phyloP scores from a whole-genome alignment of 2,329 filamentous ascomycete species.

The Claviceps spartinae region DNA sequence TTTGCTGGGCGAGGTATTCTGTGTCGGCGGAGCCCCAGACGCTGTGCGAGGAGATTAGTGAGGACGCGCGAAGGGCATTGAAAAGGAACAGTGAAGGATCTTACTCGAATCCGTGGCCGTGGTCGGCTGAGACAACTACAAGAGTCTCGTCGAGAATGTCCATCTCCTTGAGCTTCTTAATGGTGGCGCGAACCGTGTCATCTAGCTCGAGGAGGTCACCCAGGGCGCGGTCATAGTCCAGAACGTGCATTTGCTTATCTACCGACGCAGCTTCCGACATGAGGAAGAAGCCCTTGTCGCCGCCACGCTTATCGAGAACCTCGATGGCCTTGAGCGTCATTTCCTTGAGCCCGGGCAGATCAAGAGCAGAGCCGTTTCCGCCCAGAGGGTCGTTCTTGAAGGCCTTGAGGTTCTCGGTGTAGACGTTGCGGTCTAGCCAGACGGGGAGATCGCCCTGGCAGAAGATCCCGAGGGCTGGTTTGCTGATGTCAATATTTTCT shows the following conservation, averaged over 20 bases:
- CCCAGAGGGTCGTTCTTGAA: slow-evolving; percentile 59
- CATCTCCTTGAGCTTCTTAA: slow-evolving; percentile 53
- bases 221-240: slow-evolving; percentile 76
- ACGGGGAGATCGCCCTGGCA: slow-evolving; percentile 61
- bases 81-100: slow-evolving; percentile 4
- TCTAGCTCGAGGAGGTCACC: slow-evolving; percentile 78
- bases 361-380: slow-evolving; percentile 46
- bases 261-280: slow-evolving; percentile 79
- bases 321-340: slow-evolving; percentile 84
- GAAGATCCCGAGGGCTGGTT: slow-evolving; percentile 66
- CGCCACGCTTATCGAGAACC: slow-evolving; percentile 53
- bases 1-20: slow-evolving; percentile 54
- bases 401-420: slow-evolving; percentile 51
- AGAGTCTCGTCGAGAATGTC: slow-evolving; percentile 62
- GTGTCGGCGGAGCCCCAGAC: slow-evolving; percentile 76
- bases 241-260: slow-evolving; percentile 78
- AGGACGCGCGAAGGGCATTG: not conserved
- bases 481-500: slow-evolving; percentile 37
- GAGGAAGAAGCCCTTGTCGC: slow-evolving; percentile 67
- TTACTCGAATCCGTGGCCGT: slow-evolving; percentile 73
- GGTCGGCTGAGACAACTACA: slow-evolving; percentile 71
- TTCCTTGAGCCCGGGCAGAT: slow-evolving; percentile 73
- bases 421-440: slow-evolving; percentile 79
- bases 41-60: slow-evolving; percentile 11
- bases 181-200: slow-evolving; percentile 64